Base-by-base conservation (phyloP, 1,284 basidiomycete species). In the Fistulina hepatica region DNA sequence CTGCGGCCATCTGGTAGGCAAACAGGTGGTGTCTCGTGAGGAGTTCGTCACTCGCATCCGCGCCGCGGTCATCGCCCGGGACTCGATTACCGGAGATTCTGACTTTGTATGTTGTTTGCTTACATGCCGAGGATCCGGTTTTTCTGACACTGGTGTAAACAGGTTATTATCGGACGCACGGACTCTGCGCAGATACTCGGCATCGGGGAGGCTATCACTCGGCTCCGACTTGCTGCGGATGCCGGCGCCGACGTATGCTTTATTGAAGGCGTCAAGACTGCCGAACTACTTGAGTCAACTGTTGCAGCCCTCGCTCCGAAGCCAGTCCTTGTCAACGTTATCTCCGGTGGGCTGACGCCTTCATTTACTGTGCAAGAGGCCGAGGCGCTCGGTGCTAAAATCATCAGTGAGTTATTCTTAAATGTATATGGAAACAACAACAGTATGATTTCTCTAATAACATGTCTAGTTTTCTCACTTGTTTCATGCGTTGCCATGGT, bases 191-290 rank as follows among this genome's bases (percentile, higher is more conserved):
- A 84, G 49, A 79, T 79, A 3, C 63, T 79, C 16, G 82, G 81
- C 19, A 80, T 85, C 73, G 81, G 86, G n/a, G 83, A 84, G 57
- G 84, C 83, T 0, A 47, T 85, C 39, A 58, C 52, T 13, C 71
- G 84, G 9, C 62, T 89, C 37, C 73, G 76, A 52, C 67, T 83
- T 21, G 83, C 84, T 3, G 71, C 77, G 1, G 76, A 75, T 40
- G 78, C 72, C 4, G 84, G 84, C 22, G 84, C 84, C 1, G 84
- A 88, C 50, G 81, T 85, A 16, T 85, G 80, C 55, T 89, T 89
- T 61, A 82, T 88, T 36, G 84, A 89, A 58, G 84, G 83, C 37
- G 81, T 85, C 28, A 72, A 72, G 55, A 79, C 71, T 8, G 67
- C 76, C 37, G 73, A 79, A 37, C 68, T 83, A 25, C 67, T 85